These are phyloP conservation scores for Fagus crenata DNA, from an alignment of 306 rosid genomes.

Conservation along the genomic window DNA sequence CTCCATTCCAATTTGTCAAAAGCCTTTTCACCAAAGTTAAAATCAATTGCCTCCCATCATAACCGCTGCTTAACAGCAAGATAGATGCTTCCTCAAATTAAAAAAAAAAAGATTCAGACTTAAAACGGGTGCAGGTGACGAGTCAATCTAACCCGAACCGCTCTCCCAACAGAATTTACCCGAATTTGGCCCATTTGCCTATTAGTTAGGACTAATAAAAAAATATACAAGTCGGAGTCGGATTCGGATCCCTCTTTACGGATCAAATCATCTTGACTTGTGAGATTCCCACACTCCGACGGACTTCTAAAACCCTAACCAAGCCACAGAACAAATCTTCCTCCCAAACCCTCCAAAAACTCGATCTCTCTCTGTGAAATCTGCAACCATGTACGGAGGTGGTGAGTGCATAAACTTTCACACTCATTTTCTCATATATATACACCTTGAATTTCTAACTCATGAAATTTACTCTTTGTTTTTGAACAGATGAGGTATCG, in stretches of 20 bases:
- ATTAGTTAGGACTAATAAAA: neutral
- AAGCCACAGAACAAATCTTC: constrained; percentile 1
- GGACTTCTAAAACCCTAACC: constrained; percentile 12
- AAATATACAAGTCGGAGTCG: neutral
- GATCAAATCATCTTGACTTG: neutral
- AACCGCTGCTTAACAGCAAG: too few species aligned
- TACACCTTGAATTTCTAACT: neutral
- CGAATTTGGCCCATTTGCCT: too few species aligned
- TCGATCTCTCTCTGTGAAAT: neutral
- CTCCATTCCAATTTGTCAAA: too few species aligned
- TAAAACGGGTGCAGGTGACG: too few species aligned
- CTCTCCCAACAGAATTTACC: too few species aligned
- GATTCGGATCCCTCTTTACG: neutral
- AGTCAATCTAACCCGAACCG: too few species aligned
- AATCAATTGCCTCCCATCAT: too few species aligned
- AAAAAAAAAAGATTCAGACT: too few species aligned
- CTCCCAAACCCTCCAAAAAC: neutral
- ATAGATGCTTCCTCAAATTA: too few species aligned
- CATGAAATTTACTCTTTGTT: neutral
- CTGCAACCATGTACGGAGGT: constrained; percentile 83
- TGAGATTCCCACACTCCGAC: neutral
- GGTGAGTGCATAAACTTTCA: constrained; percentile 53
- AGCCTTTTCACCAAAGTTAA: too few species aligned
- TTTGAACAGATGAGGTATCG: constrained; percentile 79
- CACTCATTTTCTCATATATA: neutral